A percentile compares a stretch with the other conserved stretches of the same genome.
These are phyloP conservation scores for Aureobasidium sp. DNA, from an alignment of 2,329 filamentous ascomycete genomes.

Conservation along the genomic window DNA sequence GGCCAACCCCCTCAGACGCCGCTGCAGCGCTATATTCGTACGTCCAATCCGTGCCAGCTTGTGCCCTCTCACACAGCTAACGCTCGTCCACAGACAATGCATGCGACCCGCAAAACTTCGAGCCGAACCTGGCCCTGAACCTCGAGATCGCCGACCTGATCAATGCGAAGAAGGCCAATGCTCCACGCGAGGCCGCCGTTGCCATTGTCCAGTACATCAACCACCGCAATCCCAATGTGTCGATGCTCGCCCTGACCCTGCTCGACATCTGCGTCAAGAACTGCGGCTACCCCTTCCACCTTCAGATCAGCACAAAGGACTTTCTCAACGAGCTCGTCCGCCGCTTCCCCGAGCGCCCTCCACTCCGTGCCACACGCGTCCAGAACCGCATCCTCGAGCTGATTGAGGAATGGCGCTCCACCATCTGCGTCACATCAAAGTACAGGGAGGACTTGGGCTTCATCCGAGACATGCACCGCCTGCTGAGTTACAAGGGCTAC, in stretches of 20 bases:
- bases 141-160: conserved; percentile 95
- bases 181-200: conserved; percentile 88
- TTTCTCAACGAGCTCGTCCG: conserved; percentile 97
- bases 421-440: conserved; percentile 94
- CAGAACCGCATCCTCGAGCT: conserved; percentile 90
- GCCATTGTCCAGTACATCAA: conserved; percentile 93
- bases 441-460: conserved; percentile 97
- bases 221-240: conserved; percentile 92
- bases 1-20: conserved; percentile 73
- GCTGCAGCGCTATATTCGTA: conserved; percentile 85
- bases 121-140: conserved; percentile 92
- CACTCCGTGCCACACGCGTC: conserved; percentile 75
- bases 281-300: conserved; percentile 96
- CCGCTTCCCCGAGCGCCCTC: conserved; percentile 88
- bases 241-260: conserved; percentile 77
- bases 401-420: conserved; percentile 97
- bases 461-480: conserved; percentile 92
- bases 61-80: neutral
- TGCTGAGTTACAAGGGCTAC: conserved; percentile 95
- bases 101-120: conserved; percentile 94
- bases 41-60: conserved; percentile 23
- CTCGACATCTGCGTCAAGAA: conserved; percentile 99
- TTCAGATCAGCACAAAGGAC: conserved; percentile 97
- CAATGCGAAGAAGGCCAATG: conserved; percentile 93
- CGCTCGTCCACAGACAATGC: conserved; percentile 59